Base-by-base conservation (phyloP, 2,329 filamentous ascomycete species). In the Dendryphion nanum region DNA sequence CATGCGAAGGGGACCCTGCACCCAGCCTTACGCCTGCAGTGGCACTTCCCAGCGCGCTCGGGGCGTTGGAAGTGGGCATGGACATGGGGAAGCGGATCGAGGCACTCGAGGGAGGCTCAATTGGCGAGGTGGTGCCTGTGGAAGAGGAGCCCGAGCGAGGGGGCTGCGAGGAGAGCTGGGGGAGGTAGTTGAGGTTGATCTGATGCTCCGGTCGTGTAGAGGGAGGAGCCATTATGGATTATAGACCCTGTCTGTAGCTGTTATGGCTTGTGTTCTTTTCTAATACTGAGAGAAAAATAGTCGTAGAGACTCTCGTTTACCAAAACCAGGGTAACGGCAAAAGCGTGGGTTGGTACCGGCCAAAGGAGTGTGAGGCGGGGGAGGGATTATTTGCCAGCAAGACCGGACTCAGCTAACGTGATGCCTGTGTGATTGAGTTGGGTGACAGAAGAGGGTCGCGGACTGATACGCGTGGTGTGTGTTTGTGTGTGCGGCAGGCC, bases 221-320 rank as follows among this genome's bases (percentile, higher is more conserved):
- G 72, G 80, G 87, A 76, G 87, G 87, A 76, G 87, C 86, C 89
- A 95, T 95, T 89, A 91, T 89, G 79, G 76, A 89, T 89, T 89
- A 87, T 55, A 59, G 58, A 60, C 53, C 51, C 57, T 49, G 56
- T 55, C 40, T 51, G 29, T 51, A 47, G 44, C 42, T 38, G 33
- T 36, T 50, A 45, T 31, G 48, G 42, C 43, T 48, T 36, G n/a
- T 26, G 23, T 26, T 26, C n/a, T 8, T 26, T 47, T 52, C 37
- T 54, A 56, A 50, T 47, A 42, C 39, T 39, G 47, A 47, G 50
- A 47, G 50, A 53, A 56, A 45, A 46, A 51, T 51, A 42, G 49
- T 57, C 46, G 53, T 44, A 41, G 47, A 31, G 53, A 60, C 57
- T 57, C 48, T 55, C 48, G 54, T 56, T 59, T 63, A 63, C 59